A percentile compares a stretch with the other conserved stretches of the same genome.
phyloP scores from a whole-genome alignment of 352 stramenopile genomes.

The Phytophthora cajani region DNA sequence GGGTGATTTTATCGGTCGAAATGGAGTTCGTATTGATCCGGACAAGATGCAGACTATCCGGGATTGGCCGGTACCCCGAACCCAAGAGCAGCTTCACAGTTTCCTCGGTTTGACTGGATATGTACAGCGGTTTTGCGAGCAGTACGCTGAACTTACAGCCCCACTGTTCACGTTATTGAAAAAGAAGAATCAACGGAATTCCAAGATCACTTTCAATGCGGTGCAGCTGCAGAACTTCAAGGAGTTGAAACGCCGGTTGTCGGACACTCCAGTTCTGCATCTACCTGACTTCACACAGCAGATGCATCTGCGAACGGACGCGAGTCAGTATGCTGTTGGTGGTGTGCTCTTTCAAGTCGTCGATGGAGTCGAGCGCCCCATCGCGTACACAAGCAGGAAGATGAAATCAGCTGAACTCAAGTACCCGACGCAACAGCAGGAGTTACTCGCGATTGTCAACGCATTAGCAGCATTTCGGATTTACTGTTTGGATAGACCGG shows the following conservation, averaged over 20 bases:
- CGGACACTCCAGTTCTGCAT: neutral
- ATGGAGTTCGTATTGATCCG: no score
- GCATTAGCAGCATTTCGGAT: neutral
- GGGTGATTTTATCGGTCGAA: no score
- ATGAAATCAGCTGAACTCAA: neutral
- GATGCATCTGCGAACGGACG: neutral
- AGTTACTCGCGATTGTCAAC: neutral
- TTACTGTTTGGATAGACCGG: neutral
- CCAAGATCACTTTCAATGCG: neutral
- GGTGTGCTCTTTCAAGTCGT: neutral
- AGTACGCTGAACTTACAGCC: neutral
- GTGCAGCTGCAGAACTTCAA: neutral
- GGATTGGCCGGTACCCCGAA: no score
- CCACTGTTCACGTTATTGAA: neutral
- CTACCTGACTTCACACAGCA: neutral
- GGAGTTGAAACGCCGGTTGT: neutral
- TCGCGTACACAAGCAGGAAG: neutral
- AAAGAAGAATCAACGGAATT: constrained; percentile 11
- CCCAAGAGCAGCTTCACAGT: no score
- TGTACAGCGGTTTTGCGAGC: neutral
- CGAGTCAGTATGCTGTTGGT: neutral
- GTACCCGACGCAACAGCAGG: neutral
- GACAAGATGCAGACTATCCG: no score
- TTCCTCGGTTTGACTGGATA: no score
- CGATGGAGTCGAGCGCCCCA: neutral